A percentile compares a stretch with the other conserved stretches of the same genome.
These are phyloP conservation scores for Erucastrum elatum DNA, from an alignment of 345 rosid species.

Conservation along the genomic window DNA sequence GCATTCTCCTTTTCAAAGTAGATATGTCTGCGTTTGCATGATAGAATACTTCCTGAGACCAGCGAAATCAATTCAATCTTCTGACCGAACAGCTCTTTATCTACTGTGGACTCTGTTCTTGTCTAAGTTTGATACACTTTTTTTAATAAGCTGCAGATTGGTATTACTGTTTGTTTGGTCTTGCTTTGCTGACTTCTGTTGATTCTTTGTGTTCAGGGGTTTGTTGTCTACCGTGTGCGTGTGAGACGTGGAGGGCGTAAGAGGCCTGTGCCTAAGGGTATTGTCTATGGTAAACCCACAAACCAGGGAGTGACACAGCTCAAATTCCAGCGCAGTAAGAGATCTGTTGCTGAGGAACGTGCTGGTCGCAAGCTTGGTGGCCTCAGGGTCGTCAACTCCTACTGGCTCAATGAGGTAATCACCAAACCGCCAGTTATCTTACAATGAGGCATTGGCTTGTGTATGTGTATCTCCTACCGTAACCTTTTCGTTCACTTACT, in stretches of 20 bases:
- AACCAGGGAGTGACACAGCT: constrained; percentile 89
- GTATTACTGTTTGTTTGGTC: neutral
- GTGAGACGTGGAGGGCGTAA: constrained; percentile 90
- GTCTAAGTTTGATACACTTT: constrained; percentile 39
- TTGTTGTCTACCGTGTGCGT: constrained; percentile 76
- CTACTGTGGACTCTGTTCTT: constrained; percentile 35
- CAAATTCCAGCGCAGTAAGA: constrained; percentile 81
- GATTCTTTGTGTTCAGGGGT: constrained; percentile 43
- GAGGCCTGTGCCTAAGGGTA: constrained; percentile 89
- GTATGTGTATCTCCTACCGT: neutral
- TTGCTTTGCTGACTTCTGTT: neutral
- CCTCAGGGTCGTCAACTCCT: constrained; percentile 76
- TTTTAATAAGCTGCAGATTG: neutral
- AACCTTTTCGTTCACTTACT: neutral
- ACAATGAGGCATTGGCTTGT: neutral
- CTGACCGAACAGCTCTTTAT: constrained; percentile 34
- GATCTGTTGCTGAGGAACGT: constrained; percentile 85
- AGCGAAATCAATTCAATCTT: constrained; percentile 32
- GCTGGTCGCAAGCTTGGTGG: constrained; percentile 78
- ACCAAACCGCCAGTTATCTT: neutral
- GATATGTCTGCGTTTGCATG: constrained; percentile 12
- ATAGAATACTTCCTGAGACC: constrained; percentile 41
- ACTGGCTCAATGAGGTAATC: constrained; percentile 81
- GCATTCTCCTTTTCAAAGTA: neutral
- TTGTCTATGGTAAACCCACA: constrained; percentile 86